Evolutionary conservation across 805 yeast genomes (phyloP), one percentile per base, ranked within the genome.

Genomic region (Candida chilensis): DNA sequence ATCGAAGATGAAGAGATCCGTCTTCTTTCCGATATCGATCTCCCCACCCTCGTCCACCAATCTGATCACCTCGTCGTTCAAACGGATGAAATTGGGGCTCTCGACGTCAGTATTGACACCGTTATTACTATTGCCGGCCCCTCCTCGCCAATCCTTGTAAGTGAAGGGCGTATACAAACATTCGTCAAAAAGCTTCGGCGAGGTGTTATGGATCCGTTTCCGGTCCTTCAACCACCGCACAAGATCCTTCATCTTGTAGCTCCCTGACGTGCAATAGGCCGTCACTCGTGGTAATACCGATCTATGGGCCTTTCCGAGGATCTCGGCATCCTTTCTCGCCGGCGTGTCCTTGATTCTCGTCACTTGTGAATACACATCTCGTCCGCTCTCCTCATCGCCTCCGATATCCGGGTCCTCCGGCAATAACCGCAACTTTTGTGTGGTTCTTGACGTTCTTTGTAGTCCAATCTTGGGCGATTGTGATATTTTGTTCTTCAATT

Each of bases 1-100:
- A 45, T 88, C 96, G 59, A 92, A 92, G 5, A 92, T 63, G 47
- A 88, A 92, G 6, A 87, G 64, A 48, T 88, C 97, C 7, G 78
- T 78, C 35, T 73, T 68, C 43, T 78, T 80, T 31, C 88, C 86
- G 28, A 90, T 78, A 43, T 86, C 90, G 30, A 90, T 84, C 41
- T 87, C 95, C 19, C 96, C 96, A 34, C 97, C 97, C 50, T 88
- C 95, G 44, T 85, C 95, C 36, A 86, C 95, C 22, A 90, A 56
- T 37, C 94, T 56, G 5, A 82, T 82, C 8, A 76, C 54, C 18
- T 35, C 41, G 5, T 28, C 33, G 9, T n/a, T 20, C 16, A 15
- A 21, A 14, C 30, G 31, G 26, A 21, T 29, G 12, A 31, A n/a
- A 15, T 35, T 35, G 0, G 39, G 22, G 11, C 20, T 32, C 27